phyloP scores from a whole-genome alignment of 768 basidiomycete genomes.

The Mycena vulgaris region DNA sequence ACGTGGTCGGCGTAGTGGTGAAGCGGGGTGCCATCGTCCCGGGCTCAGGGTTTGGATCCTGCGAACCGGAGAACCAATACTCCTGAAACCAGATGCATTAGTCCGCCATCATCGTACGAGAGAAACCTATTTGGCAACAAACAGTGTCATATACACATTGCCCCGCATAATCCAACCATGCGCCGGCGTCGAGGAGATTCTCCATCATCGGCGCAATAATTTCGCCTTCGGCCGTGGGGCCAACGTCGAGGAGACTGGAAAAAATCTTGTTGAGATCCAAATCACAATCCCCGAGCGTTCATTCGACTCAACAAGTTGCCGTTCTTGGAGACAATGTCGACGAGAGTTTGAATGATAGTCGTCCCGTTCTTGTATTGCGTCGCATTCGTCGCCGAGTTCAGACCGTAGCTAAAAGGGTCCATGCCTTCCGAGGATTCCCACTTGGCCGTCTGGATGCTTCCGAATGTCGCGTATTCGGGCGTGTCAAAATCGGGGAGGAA shows the following conservation, averaged over 20 bases:
- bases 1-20: constrained; percentile 64
- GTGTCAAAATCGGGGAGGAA: constrained; percentile 69
- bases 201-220: constrained; percentile 65
- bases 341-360: constrained; percentile 64
- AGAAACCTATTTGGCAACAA: constrained; percentile 33
- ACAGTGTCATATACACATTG: constrained; percentile 70
- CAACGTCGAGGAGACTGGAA: constrained; percentile 64
- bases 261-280: neutral
- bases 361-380: constrained; percentile 65
- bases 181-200: constrained; percentile 65
- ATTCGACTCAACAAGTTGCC: constrained; percentile 67
- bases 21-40: constrained; percentile 57
- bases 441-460: constrained; percentile 59
- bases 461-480: constrained; percentile 67
- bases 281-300: neutral
- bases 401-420: constrained; percentile 68
- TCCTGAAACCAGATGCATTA: constrained; percentile 45
- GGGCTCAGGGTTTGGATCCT: constrained; percentile 49
- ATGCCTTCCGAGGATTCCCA: constrained; percentile 77
- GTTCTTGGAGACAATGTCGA: constrained; percentile 74
- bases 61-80: constrained; percentile 64
- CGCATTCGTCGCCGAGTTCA: constrained; percentile 59
- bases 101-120: neutral
- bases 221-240: constrained; percentile 69
- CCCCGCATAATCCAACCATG: constrained; percentile 66